phyloP scores from a whole-genome alignment of 164 flowering plant genomes.

The Vitis vinifera region ASM3070453v1 NC_081822.1:10446001-10446500 shows the following conservation, averaged over 20 bases:
- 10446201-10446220: constrained; percentile 10
- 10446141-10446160: constrained; percentile 52
- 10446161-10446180: constrained; percentile 35
- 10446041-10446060: constrained; percentile 34
- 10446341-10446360: too few species aligned
- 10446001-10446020: constrained; percentile 50
- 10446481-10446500: neutral
- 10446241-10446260: too few species aligned
- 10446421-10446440: too few species aligned
- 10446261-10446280: too few species aligned
- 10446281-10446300: too few species aligned
- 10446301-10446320: too few species aligned
- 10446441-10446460: too few species aligned
- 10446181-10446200: constrained; percentile 44
- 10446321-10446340: too few species aligned
- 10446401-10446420: too few species aligned
- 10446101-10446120: constrained; percentile 20
- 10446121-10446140: constrained; percentile 35
- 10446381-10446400: too few species aligned
- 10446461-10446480: too few species aligned
- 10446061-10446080: constrained; percentile 61
- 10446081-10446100: constrained; percentile 46
- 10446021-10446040: constrained; percentile 17
- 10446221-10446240: neutral
- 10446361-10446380: too few species aligned